A percentile compares a stretch with the other conserved stretches of the same genome.
Conservation (phyloP, 306 rosid species). For the Sicyos baderoa region DNA sequence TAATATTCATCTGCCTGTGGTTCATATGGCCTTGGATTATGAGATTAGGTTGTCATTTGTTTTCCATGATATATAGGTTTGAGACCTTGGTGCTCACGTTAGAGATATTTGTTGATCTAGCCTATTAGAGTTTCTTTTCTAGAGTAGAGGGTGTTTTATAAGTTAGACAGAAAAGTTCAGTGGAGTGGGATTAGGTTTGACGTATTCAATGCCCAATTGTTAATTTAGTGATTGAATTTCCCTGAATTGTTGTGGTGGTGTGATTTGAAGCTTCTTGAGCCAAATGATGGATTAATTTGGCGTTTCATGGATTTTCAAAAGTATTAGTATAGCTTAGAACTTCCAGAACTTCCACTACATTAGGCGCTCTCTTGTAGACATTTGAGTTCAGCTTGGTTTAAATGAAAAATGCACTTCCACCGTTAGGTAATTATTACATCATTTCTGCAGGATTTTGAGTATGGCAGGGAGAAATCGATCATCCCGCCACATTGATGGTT, state of each 20-base stretch:
- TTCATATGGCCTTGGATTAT: neutral
- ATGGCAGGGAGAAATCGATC: constrained; percentile 38
- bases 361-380: neutral
- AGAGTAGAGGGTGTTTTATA: neutral
- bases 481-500: constrained; percentile 31
- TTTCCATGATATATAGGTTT: neutral
- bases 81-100: constrained; percentile 1
- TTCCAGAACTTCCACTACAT: constrained; percentile 2
- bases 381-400: constrained; percentile 10
- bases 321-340: constrained; percentile 2
- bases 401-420: constrained; percentile 15
- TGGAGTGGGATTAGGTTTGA: neutral
- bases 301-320: neutral
- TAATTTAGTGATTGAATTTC: neutral
- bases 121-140: neutral
- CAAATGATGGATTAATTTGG: constrained; percentile 4
- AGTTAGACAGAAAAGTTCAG: neutral
- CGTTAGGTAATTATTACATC: constrained; percentile 13
- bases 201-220: neutral
- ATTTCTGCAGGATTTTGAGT: constrained; percentile 32
- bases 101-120: neutral
- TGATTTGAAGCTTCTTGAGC: constrained; percentile 4
- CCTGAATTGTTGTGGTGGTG: neutral
- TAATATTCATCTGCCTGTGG: neutral
- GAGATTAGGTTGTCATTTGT: neutral